Evolutionary conservation across 441 rosid species (phyloP), one percentile per base, ranked within the genome.

Genomic region (Metrosideros polymorpha): DNA sequence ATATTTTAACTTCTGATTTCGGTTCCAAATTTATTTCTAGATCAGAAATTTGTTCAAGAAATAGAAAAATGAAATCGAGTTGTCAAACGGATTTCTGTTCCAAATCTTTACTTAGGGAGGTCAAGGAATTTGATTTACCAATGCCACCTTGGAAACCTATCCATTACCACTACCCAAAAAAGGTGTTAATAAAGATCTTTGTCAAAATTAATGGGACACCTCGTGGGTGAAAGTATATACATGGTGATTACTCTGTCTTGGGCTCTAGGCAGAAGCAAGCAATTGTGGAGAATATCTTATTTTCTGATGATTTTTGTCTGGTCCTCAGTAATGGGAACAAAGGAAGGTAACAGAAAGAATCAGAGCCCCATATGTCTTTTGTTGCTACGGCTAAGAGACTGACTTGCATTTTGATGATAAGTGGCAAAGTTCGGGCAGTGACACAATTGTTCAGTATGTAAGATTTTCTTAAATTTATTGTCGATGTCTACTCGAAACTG

Each of bases 121-220:
- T 51, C 53, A 51, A 15, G 53, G 53, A 51, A 51, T 17, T 51
- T 7, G 53, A 51, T 51, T 51, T 51, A 51, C 53, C 53, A 51
- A 51, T 51, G 53, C 19, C 18, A 51, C 53, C 22, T 51, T 19
- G 7, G 53, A 51, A 51, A 22, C 55, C 17, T 15, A 53, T 53
- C 10, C 55, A 53, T 25, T 53, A 0, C 0, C 2, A 53, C 2
- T 0, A 19, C 0, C 55, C 55, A 51, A 97, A 89, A 97, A 97
- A 66, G 98, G 99, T 82, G 99, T 99, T 52, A 94, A 96, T 76
- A 98, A 97, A 90, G 98, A 53, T 22, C 25, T 25, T 96, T 56
- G 98, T 95, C 43, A 97, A 93, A 98, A 99, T 97, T 53, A 4
- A 55, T 12, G n/a, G 59, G 29, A 55, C 59, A 55, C 14, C 14